phyloP scores from a whole-genome alignment of 768 basidiomycete species.

The Pleurotus cornucopiae region DNA sequence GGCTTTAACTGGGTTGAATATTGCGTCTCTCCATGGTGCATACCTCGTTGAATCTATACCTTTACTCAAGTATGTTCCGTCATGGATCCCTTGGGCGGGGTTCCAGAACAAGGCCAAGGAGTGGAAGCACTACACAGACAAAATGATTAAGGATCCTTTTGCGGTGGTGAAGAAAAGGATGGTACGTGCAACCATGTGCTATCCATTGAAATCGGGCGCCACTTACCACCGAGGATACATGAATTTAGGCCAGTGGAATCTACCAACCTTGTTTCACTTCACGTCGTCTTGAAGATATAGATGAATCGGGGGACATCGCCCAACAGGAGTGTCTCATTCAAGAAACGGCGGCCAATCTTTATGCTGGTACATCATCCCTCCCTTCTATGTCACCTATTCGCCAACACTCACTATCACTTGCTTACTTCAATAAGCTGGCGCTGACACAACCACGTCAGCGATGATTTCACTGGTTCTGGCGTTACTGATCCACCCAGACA shows the following conservation, averaged over 20 bases:
- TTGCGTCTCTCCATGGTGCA: constrained; percentile 34
- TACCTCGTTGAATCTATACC: constrained; percentile 43
- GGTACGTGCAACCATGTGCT: constrained; percentile 14
- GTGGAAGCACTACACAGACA: constrained; percentile 21
- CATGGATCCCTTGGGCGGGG: constrained; percentile 37
- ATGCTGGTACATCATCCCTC: constrained; percentile 17
- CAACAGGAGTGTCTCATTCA: constrained; percentile 17
- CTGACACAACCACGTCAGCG: constrained; percentile 16
- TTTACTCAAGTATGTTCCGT: constrained; percentile 31
- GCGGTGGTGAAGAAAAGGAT: constrained; percentile 20
- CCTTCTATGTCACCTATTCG: no score
- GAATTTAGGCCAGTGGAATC: background rate
- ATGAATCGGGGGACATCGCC: background rate
- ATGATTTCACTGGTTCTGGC: constrained; percentile 19
- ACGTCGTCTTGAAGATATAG: background rate
- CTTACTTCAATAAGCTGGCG: background rate
- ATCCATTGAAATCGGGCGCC: no score
- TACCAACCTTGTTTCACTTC: constrained; percentile 5
- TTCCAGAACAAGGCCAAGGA: constrained; percentile 31
- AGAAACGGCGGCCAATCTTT: constrained; percentile 37
- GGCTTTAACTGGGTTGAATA: constrained; percentile 27
- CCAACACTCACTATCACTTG: no score
- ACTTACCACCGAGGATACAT: background rate
- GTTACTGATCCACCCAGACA: constrained; percentile 19
- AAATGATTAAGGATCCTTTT: constrained; percentile 30